These are phyloP conservation scores for Delonix regia DNA, from an alignment of 306 rosid genomes.

Conservation along the genomic window DNA sequence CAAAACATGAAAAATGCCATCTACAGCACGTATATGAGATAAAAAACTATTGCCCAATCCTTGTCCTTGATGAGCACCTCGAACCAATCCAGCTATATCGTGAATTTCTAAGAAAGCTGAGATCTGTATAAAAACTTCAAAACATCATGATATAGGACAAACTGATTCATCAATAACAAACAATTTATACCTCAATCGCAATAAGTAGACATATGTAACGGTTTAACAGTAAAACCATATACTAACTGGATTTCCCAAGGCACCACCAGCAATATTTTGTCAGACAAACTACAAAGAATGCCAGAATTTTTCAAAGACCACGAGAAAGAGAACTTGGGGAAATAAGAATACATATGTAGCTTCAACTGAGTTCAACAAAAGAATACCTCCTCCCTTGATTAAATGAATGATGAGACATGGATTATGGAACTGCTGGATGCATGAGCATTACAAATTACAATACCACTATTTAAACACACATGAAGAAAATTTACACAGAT, in stretches of 20 bases:
- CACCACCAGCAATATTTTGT: neutral
- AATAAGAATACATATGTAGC: neutral
- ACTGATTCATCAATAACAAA: slow-evolving; percentile 18
- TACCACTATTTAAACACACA: neutral
- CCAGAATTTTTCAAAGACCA: neutral
- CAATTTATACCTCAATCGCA: neutral
- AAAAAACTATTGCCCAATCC: slow-evolving; percentile 98
- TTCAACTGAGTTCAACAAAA: neutral
- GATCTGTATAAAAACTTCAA: slow-evolving; percentile 52
- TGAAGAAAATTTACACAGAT: neutral
- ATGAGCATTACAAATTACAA: neutral
- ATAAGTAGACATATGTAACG: slow-evolving; percentile 2
- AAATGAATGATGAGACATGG: neutral
- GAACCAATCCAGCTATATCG: slow-evolving; percentile 96
- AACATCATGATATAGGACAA: neutral
- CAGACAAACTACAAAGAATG: neutral
- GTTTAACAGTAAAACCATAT: neutral
- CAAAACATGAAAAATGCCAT: slow-evolving; percentile 95
- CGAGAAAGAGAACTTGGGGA: neutral
- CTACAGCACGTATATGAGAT: slow-evolving; percentile 98
- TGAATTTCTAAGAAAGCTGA: slow-evolving; percentile 96
- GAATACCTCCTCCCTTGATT: neutral
- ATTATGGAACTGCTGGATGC: neutral
- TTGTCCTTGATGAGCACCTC: slow-evolving; percentile 97
- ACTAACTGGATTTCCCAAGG: neutral